Evolutionary conservation across 192 early-diverging fungal genomes (phyloP), one percentile per base, ranked within the genome.

Genomic region (Entomortierella chlamydospora): DNA sequence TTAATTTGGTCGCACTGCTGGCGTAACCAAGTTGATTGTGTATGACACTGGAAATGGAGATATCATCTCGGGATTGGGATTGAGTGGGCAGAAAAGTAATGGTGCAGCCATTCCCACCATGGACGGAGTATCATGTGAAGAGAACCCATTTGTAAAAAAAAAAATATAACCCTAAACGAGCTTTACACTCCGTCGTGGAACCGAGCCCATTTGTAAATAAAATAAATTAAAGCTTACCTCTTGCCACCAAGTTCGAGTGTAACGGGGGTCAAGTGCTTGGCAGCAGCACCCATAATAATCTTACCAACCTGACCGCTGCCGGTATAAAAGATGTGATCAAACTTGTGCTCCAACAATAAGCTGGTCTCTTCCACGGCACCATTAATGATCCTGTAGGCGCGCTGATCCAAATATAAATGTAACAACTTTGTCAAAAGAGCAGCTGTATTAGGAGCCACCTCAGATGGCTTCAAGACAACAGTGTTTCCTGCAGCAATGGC

Each of bases 181-280:
- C n/a, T n/a, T n/a, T n/a, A n/a, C n/a, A n/a, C n/a, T n/a, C n/a
- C n/a, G n/a, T n/a, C n/a, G n/a, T n/a, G n/a, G n/a, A n/a, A n/a
- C n/a, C n/a, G n/a, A n/a, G n/a, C n/a, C n/a, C n/a, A n/a, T n/a
- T n/a, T n/a, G n/a, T n/a, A n/a, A n/a, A n/a, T n/a, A n/a, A n/a
- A n/a, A 7, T 23, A n/a, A 17, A 17, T 51, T 17, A 23, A 51
- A 17, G 18, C 84, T 84, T 82, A 87, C 86, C 83, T 86, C 81
- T 99, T 99, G 18, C 98, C 98, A 47, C 98, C 98, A 22, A 99
- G 90, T 82, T 98, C 98, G 34, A 99, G 89, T 37, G 95, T 91
- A 10, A 96, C 92, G n/a, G 93, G 90, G 1, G 96, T 93, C 51
- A 97, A 85, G 64, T 95, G 83, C 77, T 96, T 92, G 18, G 93